A percentile compares a stretch with the other conserved stretches of the same genome.
Conservation (phyloP, 2,329 filamentous ascomycete genomes). For the Alternaria novae-zelandiae region DNA sequence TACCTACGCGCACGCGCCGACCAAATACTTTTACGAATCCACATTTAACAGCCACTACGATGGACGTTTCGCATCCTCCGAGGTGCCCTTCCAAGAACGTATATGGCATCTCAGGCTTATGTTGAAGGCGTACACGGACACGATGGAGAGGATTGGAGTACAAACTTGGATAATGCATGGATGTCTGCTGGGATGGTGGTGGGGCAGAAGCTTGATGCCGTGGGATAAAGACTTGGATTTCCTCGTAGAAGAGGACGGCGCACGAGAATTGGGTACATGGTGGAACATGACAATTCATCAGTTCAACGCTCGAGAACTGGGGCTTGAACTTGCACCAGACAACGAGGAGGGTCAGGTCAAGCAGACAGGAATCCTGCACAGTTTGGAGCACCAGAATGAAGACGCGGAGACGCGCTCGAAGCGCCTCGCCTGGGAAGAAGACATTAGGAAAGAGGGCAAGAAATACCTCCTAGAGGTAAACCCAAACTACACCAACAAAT, state of each 20-base stretch:
- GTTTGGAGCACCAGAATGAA: slow-evolving; percentile 26
- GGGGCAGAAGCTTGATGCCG: slow-evolving; percentile 66
- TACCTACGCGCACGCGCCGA: slow-evolving; percentile 14
- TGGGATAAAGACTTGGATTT: slow-evolving; percentile 69
- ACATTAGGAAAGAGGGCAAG: slow-evolving; percentile 23
- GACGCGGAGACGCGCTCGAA: neutral
- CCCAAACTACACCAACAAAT: slow-evolving; percentile 58
- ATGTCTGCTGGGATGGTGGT: slow-evolving; percentile 67
- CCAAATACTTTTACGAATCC: slow-evolving; percentile 47
- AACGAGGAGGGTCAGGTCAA: neutral
- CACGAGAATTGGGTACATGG: slow-evolving; percentile 63
- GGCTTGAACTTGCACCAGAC: neutral
- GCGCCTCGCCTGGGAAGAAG: slow-evolving; percentile 6
- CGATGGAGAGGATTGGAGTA: slow-evolving; percentile 63
- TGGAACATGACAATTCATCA: slow-evolving; percentile 68
- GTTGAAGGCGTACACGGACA: slow-evolving; percentile 62
- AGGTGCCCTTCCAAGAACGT: slow-evolving; percentile 56
- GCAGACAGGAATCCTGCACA: neutral
- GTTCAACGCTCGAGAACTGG: slow-evolving; percentile 23
- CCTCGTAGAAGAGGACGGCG: slow-evolving; percentile 62
- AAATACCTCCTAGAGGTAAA: slow-evolving; percentile 66
- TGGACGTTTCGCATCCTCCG: slow-evolving; percentile 59
- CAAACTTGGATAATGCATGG: slow-evolving; percentile 71
- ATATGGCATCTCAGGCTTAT: slow-evolving; percentile 57
- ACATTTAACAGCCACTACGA: slow-evolving; percentile 63